Conservation (phyloP, 192 early-diverging fungal genomes). For the Backusella circina region DNA sequence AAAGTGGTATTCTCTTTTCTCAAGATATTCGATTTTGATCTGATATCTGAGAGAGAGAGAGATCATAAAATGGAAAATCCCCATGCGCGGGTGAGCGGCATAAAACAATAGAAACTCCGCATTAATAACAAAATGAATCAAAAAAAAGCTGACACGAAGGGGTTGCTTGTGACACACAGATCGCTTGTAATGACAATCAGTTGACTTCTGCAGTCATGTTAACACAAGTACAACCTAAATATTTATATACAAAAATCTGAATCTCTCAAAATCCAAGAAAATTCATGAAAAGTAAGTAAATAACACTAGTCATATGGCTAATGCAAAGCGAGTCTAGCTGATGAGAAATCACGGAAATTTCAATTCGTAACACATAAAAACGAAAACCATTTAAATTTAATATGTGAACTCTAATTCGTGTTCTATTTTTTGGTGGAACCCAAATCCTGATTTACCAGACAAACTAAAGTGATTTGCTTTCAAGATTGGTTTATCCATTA, state of each 20-base stretch:
- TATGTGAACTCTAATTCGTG: not conserved
- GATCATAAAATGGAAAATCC: not conserved
- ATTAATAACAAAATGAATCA: too few relatives aligned
- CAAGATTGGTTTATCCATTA: not conserved
- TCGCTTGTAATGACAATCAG: not conserved
- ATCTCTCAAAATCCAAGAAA: not conserved
- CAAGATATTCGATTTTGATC: not conserved
- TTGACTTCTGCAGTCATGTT: not conserved
- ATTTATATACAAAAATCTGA: too few relatives aligned
- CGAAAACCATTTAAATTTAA: not conserved
- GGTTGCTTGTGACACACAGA: not conserved
- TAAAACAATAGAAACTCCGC: not conserved
- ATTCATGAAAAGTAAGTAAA: too few relatives aligned
- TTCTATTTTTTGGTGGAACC: not conserved
- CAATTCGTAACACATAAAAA: not conserved
- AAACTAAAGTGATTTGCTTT: not conserved
- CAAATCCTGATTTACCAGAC: not conserved
- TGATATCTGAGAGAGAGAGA: not conserved
- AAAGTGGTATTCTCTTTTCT: not conserved
- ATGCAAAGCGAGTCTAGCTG: not conserved
- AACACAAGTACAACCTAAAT: not conserved
- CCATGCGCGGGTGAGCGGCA: not conserved
- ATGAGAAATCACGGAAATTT: not conserved
- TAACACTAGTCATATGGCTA: not conserved
- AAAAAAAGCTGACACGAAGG: not conserved